Percentiles rank a stretch among this genome's conserved stretches.
Conservation (phyloP, 2,329 filamentous ascomycete genomes). For the Exophiala xenobiotica region DNA sequence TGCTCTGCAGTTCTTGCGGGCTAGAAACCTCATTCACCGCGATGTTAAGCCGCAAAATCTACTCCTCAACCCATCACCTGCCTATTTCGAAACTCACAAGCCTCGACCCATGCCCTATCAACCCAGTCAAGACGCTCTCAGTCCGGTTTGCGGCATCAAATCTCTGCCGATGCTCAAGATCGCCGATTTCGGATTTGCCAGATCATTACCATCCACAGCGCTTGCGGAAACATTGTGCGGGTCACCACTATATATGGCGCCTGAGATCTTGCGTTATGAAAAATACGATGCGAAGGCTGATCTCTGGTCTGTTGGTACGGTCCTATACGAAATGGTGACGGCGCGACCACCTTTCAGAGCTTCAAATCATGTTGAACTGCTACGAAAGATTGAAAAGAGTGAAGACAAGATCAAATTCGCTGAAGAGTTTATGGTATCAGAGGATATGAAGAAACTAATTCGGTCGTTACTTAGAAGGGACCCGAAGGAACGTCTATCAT, state of each 20-base stretch:
- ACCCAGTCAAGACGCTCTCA: conserved; percentile 75
- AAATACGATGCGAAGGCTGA: conserved; percentile 97
- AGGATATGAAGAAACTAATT: conserved; percentile 78
- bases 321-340: conserved; percentile 91
- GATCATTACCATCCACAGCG: conserved; percentile 84
- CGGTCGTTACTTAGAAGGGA: conserved; percentile 78
- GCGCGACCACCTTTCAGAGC: conserved; percentile 89
- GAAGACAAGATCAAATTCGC: conserved; percentile 85
- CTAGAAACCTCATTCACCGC: conserved; percentile 85
- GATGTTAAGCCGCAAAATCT: conserved; percentile 98
- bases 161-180: conserved; percentile 96
- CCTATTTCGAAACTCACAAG: conserved; percentile 64
- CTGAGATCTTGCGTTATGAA: conserved; percentile 94
- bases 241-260: conserved; percentile 97
- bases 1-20: conserved; percentile 82
- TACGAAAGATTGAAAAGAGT: conserved; percentile 85
- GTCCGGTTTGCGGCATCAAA: conserved; percentile 74
- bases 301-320: conserved; percentile 95
- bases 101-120: conserved; percentile 69
- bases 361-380: conserved; percentile 88
- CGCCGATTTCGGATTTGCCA: conserved; percentile 97
- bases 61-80: conserved; percentile 76
- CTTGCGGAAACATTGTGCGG: conserved; percentile 95
- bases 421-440: conserved; percentile 66
- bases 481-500: conserved; percentile 80